phyloP scores from a whole-genome alignment of 1,284 basidiomycete genomes.

The Trichosporon sp. region DNA sequence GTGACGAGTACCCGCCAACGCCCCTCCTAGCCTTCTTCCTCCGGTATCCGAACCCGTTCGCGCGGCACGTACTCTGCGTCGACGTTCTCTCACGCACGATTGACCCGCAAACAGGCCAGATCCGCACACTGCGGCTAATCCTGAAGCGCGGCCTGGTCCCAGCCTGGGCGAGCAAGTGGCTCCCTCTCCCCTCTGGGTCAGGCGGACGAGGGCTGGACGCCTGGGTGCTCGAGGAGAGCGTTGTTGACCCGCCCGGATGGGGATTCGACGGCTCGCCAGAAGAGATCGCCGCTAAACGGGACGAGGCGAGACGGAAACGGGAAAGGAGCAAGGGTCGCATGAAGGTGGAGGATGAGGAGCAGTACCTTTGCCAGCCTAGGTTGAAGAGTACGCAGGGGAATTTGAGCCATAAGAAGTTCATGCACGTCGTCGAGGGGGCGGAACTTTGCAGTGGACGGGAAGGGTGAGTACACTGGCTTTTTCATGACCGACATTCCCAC shows the following conservation, averaged over 20 bases:
- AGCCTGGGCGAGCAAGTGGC: conserved; percentile 71
- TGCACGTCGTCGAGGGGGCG: conserved; percentile 46
- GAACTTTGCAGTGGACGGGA: conserved; percentile 38
- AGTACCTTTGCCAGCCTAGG: conserved; percentile 28
- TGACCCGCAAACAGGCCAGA: conserved; percentile 61
- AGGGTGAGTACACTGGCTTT: conserved; percentile 30
- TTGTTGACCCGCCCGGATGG: conserved; percentile 54
- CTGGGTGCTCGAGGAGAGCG: conserved; percentile 87
- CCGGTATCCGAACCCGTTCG: conserved; percentile 94
- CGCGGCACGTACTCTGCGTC: conserved; percentile 87
- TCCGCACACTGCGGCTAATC: conserved; percentile 85
- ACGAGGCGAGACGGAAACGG: not conserved
- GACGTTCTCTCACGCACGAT: conserved; percentile 82
- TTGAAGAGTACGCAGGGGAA: conserved; percentile 41
- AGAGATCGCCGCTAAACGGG: not conserved
- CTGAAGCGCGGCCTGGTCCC: conserved; percentile 86
- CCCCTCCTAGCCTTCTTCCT: conserved; percentile 89
- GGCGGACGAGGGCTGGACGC: conserved; percentile 55
- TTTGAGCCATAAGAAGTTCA: conserved; percentile 46
- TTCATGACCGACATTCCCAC: no score
- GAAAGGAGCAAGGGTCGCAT: not conserved
- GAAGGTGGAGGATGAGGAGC: conserved; percentile 5
- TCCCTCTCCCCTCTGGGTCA: conserved; percentile 58
- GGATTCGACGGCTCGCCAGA: conserved; percentile 2
- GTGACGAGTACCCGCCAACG: conserved; percentile 55